Conservation (phyloP, 305 asterid species). For the Ajuga reptans region DNA sequence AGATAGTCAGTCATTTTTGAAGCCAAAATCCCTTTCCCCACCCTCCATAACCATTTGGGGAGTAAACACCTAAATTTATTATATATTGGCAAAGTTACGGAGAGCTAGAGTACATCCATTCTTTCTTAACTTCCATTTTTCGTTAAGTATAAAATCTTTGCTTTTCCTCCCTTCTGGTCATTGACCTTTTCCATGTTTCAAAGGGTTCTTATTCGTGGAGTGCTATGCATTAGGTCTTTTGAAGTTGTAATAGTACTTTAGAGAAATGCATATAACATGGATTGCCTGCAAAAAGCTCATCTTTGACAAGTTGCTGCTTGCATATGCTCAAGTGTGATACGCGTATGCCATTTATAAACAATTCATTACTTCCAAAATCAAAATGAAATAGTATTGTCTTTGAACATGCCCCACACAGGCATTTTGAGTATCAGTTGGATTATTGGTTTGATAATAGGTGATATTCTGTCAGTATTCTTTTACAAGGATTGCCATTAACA, state of each 20-base stretch:
- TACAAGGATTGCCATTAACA: not conserved
- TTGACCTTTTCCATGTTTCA: not conserved
- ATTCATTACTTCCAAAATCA: not conserved
- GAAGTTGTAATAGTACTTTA: too few species aligned
- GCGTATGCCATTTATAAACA: not conserved
- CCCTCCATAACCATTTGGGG: constrained; percentile 2
- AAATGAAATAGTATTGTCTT: not conserved
- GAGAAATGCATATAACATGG: too few species aligned
- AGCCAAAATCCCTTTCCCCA: constrained; percentile 11
- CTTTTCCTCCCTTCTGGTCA: not conserved
- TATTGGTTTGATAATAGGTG: not conserved
- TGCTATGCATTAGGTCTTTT: too few species aligned
- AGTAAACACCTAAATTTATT: not conserved
- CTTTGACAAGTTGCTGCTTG: too few species aligned
- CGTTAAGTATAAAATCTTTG: not conserved
- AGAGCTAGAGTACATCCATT: not conserved
- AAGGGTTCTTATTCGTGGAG: too few species aligned
- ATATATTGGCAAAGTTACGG: not conserved
- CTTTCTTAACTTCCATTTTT: not conserved
- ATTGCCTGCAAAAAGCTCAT: too few species aligned
- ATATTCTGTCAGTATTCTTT: not conserved
- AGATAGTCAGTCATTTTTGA: constrained; percentile 6
- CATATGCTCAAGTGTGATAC: not conserved
- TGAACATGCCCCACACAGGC: not conserved
- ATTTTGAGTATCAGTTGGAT: not conserved